These are phyloP conservation scores for Rhododendron vialii DNA, from an alignment of 148 eudicot species.

Conservation along the genomic window DNA sequence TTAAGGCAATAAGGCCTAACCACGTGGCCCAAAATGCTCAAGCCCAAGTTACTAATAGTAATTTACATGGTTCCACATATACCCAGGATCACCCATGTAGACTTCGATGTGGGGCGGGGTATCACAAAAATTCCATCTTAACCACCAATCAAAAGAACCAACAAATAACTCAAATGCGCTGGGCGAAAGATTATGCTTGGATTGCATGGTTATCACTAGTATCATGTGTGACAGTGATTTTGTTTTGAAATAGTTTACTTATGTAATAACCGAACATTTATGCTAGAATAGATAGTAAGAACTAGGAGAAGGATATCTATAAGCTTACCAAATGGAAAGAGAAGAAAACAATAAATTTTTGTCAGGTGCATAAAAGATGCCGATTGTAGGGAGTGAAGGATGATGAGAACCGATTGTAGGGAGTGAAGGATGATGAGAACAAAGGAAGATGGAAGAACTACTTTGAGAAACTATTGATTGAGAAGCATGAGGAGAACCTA, in stretches of 20 bases:
- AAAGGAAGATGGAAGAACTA: neutral
- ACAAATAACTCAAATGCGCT: neutral
- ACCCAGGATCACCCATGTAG: too few species aligned
- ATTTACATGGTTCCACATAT: too few species aligned
- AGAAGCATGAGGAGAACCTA: neutral
- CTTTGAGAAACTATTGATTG: neutral
- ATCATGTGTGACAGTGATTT: neutral
- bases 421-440: neutral
- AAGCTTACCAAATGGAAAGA: neutral
- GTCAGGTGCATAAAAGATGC: neutral
- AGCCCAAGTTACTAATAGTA: too few species aligned
- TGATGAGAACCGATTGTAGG: neutral
- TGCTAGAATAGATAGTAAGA: neutral
- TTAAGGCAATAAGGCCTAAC: neutral
- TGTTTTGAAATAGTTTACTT: neutral
- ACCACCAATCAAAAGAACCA: neutral
- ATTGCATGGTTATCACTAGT: neutral
- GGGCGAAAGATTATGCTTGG: neutral
- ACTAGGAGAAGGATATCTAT: neutral
- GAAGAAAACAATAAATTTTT: neutral
- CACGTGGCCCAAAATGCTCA: too few species aligned
- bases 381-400: neutral
- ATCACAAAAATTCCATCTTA: neutral
- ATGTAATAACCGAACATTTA: neutral
- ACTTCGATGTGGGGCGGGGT: neutral